These are phyloP conservation scores for Paecilomyces dactylethromorphus DNA, from an alignment of 2,329 filamentous ascomycete genomes.

Conservation along the genomic window DNA sequence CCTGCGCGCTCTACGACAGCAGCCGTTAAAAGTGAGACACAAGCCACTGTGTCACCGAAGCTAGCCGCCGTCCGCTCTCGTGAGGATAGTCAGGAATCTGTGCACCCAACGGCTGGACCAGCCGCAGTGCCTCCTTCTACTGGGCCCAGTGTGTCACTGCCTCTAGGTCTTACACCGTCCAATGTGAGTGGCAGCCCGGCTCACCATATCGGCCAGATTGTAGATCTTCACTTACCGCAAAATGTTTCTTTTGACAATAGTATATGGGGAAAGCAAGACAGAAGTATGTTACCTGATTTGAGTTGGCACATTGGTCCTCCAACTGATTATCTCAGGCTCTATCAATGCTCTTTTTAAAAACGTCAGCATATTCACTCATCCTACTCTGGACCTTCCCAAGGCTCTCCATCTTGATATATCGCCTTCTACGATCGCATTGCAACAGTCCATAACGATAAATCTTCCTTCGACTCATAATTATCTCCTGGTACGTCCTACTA, in stretches of 20 bases:
- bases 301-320: background rate
- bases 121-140: constrained; percentile 13
- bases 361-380: constrained; percentile 62
- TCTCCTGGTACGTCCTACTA: constrained; percentile 62
- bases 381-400: constrained; percentile 54
- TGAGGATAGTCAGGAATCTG: constrained; percentile 13
- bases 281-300: constrained; percentile 35
- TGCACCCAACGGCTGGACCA: background rate
- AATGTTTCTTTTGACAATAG: constrained; percentile 27
- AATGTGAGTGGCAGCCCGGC: constrained; percentile 34
- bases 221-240: background rate
- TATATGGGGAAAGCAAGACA: constrained; percentile 36
- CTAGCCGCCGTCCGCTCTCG: constrained; percentile 15
- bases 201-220: constrained; percentile 14
- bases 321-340: constrained; percentile 33
- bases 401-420: constrained; percentile 59
- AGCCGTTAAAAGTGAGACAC: constrained; percentile 33
- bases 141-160: constrained; percentile 31
- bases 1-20: constrained; percentile 21
- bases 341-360: constrained; percentile 61
- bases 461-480: constrained; percentile 62
- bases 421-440: constrained; percentile 58
- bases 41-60: constrained; percentile 18
- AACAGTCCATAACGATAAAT: constrained; percentile 67
- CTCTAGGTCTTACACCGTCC: constrained; percentile 24